Base-by-base conservation (phyloP, 2,329 filamentous ascomycete genomes). In the Cordyceps cateniannulata region DNA sequence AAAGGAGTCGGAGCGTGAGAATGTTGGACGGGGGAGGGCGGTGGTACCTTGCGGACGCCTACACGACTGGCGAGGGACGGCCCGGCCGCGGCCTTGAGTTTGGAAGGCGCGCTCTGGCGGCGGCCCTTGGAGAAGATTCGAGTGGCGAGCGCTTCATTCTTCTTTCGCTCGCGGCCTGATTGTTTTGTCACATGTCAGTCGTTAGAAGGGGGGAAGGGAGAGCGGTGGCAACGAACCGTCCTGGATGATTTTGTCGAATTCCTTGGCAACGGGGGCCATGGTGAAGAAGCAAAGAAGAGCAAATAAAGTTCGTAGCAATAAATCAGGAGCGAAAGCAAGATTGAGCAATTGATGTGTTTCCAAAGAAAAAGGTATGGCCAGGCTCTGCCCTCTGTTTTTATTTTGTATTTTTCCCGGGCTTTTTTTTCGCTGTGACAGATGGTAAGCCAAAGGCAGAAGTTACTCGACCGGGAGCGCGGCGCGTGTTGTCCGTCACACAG, bases 11-110 rank as follows among this genome's bases (percentile, higher is more conserved):
- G 42, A 8, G 22, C 22, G n/a, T 16, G 38, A 12, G 10, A 16
- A 40, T 16, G 38, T 3, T 20, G 18, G 42, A 6, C 18, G 18
- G 25, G 18, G 10, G 25, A 18, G 27, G 8, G 27, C 14, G 9
- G 16, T 32, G 44, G 44, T 78, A 86, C 86, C 84, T 92, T 92
- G 68, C 83, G 85, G 54, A 92, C 80, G 44, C 89, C 89, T 62
- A 89, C 85, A 71, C 89, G 83, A 73, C 86, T 89, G 60, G 89
- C 85, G 55, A 92, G 81, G 3, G 84, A 84, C 68, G 85, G 78
- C 56, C 81, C 77, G 55, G 71, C 68, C 61, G 71, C 70, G 63
- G 75, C 71, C 68, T 77, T 83, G 61, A 77, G 70, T 62, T 73
- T 80, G 48, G 75, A 73, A 7, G 82, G 81, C 44, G 86, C 81